These are phyloP conservation scores for Drechslerella dactyloides DNA, from an alignment of 2,329 filamentous ascomycete species.

Conservation along the genomic window DNA sequence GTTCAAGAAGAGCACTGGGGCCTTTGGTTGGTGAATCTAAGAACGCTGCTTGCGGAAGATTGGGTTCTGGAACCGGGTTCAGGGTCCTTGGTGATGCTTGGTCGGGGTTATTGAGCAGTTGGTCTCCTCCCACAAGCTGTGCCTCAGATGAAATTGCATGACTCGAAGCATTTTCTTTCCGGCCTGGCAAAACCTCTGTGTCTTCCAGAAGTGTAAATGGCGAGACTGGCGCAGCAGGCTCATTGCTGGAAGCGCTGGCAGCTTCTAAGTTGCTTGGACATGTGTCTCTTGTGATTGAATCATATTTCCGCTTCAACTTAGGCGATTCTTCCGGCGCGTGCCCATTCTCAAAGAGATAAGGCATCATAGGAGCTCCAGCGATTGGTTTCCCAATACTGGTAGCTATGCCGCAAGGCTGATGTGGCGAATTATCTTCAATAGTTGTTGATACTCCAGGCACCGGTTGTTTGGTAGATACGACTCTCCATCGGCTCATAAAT, in stretches of 20 bases:
- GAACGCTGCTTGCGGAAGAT: neutral
- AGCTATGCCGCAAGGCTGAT: neutral
- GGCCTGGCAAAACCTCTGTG: neutral
- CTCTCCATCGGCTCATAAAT: conserved; percentile 28
- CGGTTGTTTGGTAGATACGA: conserved; percentile 11
- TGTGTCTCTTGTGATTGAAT: conserved; percentile 13
- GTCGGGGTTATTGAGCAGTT: neutral
- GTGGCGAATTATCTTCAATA: conserved; percentile 13
- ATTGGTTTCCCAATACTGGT: neutral
- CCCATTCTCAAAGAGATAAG: conserved; percentile 20
- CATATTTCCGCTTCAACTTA: conserved; percentile 28
- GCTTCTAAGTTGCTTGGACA: neutral
- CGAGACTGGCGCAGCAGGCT: neutral
- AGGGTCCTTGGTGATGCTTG: neutral
- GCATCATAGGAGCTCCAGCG: conserved; percentile 5
- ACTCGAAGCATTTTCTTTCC: neutral
- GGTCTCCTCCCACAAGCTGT: neutral
- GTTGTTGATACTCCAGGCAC: conserved; percentile 4
- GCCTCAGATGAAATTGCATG: neutral
- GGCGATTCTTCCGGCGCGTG: conserved; percentile 2
- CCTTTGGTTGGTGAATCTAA: neutral
- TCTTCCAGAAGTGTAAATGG: neutral
- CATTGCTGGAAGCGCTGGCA: neutral
- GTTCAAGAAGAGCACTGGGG: neutral
- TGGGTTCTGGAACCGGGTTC: neutral